Percentiles rank a stretch among this genome's conserved stretches.
These are phyloP conservation scores for Exophiala oligosperma DNA, from an alignment of 2,329 filamentous ascomycete species.

Conservation along the genomic window DNA sequence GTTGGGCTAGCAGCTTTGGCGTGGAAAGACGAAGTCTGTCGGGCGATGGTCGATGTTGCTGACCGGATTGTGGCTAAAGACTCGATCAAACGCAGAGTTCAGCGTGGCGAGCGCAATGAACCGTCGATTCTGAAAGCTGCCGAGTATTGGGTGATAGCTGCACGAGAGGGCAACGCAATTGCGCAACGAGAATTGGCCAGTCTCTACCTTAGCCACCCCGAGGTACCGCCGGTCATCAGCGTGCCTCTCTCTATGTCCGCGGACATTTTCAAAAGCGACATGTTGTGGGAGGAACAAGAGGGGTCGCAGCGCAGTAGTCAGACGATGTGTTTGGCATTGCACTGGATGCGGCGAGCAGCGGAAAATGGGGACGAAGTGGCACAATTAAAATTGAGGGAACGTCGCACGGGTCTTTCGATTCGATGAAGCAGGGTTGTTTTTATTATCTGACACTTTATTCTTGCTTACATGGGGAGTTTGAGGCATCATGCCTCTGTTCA, in stretches of 20 bases:
- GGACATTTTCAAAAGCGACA: slow-evolving; percentile 86
- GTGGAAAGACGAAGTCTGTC: slow-evolving; percentile 83
- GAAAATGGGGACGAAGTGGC: slow-evolving; percentile 84
- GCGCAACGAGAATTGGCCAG: slow-evolving; percentile 92
- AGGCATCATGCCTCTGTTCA: neutral
- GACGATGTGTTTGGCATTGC: slow-evolving; percentile 89
- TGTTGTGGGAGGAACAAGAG: slow-evolving; percentile 63
- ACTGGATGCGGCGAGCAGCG: slow-evolving; percentile 94
- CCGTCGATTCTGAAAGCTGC: slow-evolving; percentile 79
- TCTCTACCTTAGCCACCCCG: slow-evolving; percentile 88
- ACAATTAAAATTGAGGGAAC: slow-evolving; percentile 75
- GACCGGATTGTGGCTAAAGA: slow-evolving; percentile 66
- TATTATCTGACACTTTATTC: slow-evolving; percentile 3
- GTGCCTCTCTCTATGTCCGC: slow-evolving; percentile 79
- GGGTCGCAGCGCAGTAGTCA: slow-evolving; percentile 49
- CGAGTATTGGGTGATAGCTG: slow-evolving; percentile 87
- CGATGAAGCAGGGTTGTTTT: slow-evolving; percentile 40
- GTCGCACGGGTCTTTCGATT: slow-evolving; percentile 62
- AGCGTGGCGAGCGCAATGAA: slow-evolving; percentile 46
- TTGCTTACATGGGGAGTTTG: neutral
- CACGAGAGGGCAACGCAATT: slow-evolving; percentile 84
- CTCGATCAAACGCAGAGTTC: slow-evolving; percentile 35
- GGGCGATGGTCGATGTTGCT: slow-evolving; percentile 76
- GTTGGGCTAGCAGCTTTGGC: slow-evolving; percentile 83
- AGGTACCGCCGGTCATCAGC: slow-evolving; percentile 75